Evolutionary conservation across 2,329 filamentous ascomycete species (phyloP).

Genomic region (Raffaelea arxii): DNA sequence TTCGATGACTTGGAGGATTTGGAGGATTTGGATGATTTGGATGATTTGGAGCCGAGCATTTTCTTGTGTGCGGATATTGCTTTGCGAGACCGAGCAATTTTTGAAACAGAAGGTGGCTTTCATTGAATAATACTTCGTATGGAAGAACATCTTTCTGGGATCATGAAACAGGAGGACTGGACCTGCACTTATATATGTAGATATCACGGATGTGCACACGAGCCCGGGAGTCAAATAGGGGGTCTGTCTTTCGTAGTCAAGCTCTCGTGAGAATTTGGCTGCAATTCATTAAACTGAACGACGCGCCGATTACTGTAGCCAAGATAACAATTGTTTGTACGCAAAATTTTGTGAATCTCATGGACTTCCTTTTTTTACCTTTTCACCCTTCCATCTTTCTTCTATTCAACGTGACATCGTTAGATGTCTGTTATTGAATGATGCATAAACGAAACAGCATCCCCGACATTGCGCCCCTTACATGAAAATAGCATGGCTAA

Average conservation of each 20-base stretch:
- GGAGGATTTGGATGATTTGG: too few relatives aligned
- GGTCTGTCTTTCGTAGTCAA: background rate
- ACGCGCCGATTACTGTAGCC: background rate
- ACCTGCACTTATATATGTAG: background rate
- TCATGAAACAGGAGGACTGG: background rate
- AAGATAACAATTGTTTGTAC: background rate
- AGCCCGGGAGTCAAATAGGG: background rate
- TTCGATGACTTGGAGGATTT: background rate
- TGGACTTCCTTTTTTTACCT: background rate
- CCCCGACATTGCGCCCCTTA: background rate
- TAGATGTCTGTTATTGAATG: too few relatives aligned
- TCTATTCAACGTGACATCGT: background rate
- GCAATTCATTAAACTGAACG: background rate
- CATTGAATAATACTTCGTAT: background rate
- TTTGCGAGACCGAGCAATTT: background rate
- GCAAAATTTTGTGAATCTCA: background rate
- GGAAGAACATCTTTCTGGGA: background rate
- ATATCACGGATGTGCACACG: background rate
- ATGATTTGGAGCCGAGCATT: background rate
- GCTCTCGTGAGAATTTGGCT: background rate
- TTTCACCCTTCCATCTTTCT: background rate
- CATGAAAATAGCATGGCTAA: background rate
- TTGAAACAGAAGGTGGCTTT: background rate
- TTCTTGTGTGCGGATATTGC: background rate
- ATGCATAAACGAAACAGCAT: background rate